A percentile compares a stretch with the other conserved stretches of the same genome.
These are phyloP conservation scores for Komagataella kurtzmanii DNA, from an alignment of 805 yeast genomes.

Conservation along the genomic window DNA sequence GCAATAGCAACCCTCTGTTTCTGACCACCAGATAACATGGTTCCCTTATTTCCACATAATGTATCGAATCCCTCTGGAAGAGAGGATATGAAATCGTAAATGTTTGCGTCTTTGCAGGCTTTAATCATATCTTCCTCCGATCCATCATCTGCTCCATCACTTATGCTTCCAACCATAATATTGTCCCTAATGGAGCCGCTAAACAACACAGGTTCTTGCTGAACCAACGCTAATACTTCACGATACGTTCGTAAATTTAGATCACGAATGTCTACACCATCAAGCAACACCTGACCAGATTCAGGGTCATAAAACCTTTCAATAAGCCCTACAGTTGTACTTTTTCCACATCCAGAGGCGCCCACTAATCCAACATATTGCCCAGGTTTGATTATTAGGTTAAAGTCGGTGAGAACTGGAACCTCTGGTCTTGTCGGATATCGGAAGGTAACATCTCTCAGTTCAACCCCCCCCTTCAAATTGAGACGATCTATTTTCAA, in stretches of 20 bases:
- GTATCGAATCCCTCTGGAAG: constrained; percentile 52
- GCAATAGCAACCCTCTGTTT: constrained; percentile 77
- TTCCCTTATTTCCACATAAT: constrained; percentile 32
- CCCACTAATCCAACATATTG: constrained; percentile 78
- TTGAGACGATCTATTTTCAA: background rate
- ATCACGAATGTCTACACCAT: constrained; percentile 30
- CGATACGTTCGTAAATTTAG: constrained; percentile 38
- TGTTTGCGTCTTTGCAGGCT: constrained; percentile 30
- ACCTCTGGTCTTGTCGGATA: constrained; percentile 81
- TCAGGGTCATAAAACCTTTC: constrained; percentile 34
- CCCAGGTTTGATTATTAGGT: constrained; percentile 59
- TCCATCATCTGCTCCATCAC: constrained; percentile 10
- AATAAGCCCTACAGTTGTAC: constrained; percentile 53
- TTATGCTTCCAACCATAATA: constrained; percentile 44
- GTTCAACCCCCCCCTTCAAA: constrained; percentile 42
- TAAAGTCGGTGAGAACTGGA: constrained; percentile 45
- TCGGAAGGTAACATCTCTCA: constrained; percentile 50
- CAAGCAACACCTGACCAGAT: constrained; percentile 27
- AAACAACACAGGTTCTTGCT: constrained; percentile 62
- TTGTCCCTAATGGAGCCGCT: constrained; percentile 67
- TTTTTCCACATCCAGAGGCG: constrained; percentile 84
- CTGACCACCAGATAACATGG: constrained; percentile 74
- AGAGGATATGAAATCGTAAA: constrained; percentile 37
- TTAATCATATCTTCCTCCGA: constrained; percentile 24
- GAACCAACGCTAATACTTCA: constrained; percentile 47